Evolutionary conservation across 129 eudicot genomes (phyloP).

Genomic region (Cynara cardunculus): DNA sequence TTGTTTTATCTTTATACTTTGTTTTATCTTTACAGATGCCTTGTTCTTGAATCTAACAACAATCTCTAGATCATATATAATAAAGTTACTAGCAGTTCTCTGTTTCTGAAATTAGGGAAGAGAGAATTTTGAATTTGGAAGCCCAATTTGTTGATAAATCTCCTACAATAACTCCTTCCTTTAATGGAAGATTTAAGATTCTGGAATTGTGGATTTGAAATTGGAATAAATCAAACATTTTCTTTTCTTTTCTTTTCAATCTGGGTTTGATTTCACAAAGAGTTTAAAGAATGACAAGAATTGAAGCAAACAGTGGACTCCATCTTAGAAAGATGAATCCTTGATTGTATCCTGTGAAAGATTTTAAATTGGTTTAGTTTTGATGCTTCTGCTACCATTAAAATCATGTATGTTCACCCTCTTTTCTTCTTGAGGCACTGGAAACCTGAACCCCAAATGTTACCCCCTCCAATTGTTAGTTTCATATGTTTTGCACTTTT

Average conservation of each 20-base stretch:
- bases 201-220: neutral
- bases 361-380: neutral
- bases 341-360: neutral
- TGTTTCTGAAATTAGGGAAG: neutral
- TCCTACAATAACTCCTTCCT: neutral
- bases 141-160: constrained; percentile 6
- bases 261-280: neutral
- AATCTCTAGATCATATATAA: neutral
- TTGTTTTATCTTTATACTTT: neutral
- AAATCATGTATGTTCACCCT: neutral
- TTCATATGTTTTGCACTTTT: neutral
- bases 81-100: neutral
- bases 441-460: neutral
- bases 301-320: neutral
- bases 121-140: neutral
- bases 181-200: neutral
- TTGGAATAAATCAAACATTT: neutral
- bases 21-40: neutral
- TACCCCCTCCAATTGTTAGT: neutral
- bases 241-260: too few species aligned
- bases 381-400: neutral
- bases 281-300: neutral
- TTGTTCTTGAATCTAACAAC: neutral
- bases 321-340: neutral
- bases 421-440: too few species aligned